phyloP scores from a whole-genome alignment of 2,329 filamentous ascomycete species.

The Chaetomiaceae sp. region DNA sequence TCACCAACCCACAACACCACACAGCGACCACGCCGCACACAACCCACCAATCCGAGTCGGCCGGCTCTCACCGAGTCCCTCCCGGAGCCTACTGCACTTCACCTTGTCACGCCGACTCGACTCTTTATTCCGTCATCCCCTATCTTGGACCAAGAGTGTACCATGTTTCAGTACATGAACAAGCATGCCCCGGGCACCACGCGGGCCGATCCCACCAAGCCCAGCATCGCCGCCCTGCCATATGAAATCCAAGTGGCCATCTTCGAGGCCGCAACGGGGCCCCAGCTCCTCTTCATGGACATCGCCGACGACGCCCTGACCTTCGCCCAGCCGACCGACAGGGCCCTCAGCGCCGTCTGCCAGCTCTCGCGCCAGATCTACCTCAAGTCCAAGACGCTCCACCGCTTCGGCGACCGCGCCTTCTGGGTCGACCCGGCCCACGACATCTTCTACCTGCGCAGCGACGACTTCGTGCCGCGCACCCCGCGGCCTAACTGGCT shows the following conservation, averaged over 20 bases:
- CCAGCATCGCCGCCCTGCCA: conserved; percentile 14
- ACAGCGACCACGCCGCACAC: no score
- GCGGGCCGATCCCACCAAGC: not conserved
- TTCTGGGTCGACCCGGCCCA: conserved; percentile 14
- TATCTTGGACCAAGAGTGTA: no score
- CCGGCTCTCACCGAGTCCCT: no score
- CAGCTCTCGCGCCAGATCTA: conserved; percentile 14
- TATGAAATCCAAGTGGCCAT: conserved; percentile 16
- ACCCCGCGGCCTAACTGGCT: not conserved
- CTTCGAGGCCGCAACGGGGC: conserved; percentile 14
- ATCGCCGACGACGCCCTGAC: conserved; percentile 4
- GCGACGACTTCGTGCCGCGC: conserved; percentile 1
- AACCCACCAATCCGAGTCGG: no score
- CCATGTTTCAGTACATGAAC: no score
- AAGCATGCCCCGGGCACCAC: conserved; percentile 5
- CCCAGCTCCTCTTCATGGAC: conserved; percentile 16
- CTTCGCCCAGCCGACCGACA: conserved; percentile 2
- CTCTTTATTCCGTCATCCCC: no score
- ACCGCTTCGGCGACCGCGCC: not conserved
- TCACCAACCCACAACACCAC: no score
- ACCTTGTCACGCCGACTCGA: not conserved
- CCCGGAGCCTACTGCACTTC: no score
- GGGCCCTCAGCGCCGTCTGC: conserved; percentile 11
- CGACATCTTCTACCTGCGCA: conserved; percentile 21
- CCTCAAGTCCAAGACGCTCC: conserved; percentile 4